Evolutionary conservation across 2,329 filamentous ascomycete genomes (phyloP).

Genomic region (Aspergillus alliaceus): DNA sequence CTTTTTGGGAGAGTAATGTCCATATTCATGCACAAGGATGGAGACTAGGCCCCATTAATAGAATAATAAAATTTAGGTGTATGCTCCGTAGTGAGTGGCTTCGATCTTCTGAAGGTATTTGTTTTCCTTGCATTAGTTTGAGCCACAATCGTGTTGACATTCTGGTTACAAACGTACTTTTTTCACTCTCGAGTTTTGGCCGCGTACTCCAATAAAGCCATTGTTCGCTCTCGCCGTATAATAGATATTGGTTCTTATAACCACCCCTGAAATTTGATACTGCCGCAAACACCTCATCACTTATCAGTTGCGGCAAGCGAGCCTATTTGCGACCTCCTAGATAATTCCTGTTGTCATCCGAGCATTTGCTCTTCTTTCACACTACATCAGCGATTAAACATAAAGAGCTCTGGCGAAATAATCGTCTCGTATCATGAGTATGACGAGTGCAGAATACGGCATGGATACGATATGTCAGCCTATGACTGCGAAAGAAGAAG

Average conservation of each 20-base stretch:
- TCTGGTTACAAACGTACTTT: slow-evolving; percentile 21
- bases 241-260: slow-evolving; percentile 5
- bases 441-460: slow-evolving; percentile 15
- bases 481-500: slow-evolving; percentile 11
- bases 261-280: not conserved
- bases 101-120: slow-evolving; percentile 19
- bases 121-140: slow-evolving; percentile 26
- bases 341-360: not conserved
- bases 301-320: not conserved
- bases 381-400: not conserved
- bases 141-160: slow-evolving; percentile 16
- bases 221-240: slow-evolving; percentile 5
- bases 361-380: not conserved
- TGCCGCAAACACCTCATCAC: not conserved
- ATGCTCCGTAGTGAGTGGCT: not conserved
- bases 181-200: slow-evolving; percentile 7
- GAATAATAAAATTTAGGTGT: slow-evolving; percentile 13
- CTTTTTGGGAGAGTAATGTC: not conserved
- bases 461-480: slow-evolving; percentile 19
- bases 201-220: slow-evolving; percentile 4
- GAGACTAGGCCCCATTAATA: slow-evolving; percentile 12
- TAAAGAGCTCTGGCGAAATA: not conserved
- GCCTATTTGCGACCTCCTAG: not conserved
- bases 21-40: slow-evolving; percentile 11
- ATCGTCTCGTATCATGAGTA: not conserved